Percentiles rank a stretch among this genome's conserved stretches.
Conservation (phyloP, 352 stramenopile species). For the Globisporangium nodosum region DNA sequence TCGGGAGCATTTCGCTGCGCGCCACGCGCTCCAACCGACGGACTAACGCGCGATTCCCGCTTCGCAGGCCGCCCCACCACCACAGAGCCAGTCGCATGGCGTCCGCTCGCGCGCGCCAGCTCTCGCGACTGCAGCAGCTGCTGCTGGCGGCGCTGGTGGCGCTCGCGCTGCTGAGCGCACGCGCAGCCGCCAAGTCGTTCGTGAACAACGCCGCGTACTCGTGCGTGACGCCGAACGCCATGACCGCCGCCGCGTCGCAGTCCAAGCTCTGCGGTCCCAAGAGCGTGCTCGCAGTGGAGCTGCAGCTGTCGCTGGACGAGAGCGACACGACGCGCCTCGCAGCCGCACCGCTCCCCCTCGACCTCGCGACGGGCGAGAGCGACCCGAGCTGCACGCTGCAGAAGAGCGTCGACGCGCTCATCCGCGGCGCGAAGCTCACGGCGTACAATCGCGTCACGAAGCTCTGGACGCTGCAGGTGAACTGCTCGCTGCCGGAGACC, state of each 20-base stretch:
- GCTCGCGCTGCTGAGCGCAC: background rate
- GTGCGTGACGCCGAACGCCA: conserved; percentile 1
- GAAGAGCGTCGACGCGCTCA: conserved; percentile 12
- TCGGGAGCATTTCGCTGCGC: no score
- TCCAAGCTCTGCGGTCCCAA: conserved; percentile 9
- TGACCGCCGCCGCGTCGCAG: background rate
- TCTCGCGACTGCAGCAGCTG: background rate
- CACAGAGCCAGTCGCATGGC: background rate
- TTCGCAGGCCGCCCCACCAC: no score
- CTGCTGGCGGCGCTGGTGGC: background rate
- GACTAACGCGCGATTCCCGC: background rate
- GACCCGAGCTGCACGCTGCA: conserved; percentile 16
- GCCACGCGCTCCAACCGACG: background rate
- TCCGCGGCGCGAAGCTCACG: conserved; percentile 12
- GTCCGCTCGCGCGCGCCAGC: background rate
- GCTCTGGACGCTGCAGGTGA: conserved; percentile 17
- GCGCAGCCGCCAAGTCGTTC: conserved; percentile 11
- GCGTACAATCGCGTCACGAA: conserved; percentile 7
- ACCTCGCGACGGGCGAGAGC: conserved; percentile 10
- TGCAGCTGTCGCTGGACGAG: conserved; percentile 13
- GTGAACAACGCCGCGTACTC: conserved; percentile 18
- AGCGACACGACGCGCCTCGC: conserved; percentile 7
- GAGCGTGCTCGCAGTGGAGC: conserved; percentile 11
- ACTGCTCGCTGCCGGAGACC: conserved; percentile 14
- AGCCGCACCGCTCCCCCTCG: conserved; percentile 4